phyloP scores from a whole-genome alignment of 352 stramenopile genomes.

The Globisporangium orthogonon region DNA sequence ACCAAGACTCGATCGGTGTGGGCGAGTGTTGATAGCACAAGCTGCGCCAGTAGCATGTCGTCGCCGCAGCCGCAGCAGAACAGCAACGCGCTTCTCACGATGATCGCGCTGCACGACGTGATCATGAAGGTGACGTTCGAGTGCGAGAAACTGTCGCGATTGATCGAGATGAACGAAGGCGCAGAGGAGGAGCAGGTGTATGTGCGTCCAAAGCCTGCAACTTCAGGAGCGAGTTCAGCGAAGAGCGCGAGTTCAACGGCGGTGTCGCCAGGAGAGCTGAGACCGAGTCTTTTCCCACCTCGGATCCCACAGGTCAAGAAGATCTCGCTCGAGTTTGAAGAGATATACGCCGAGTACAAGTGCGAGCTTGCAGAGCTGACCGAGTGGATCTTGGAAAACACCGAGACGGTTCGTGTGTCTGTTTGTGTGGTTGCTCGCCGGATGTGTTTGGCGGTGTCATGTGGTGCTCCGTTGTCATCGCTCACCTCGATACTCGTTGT shows the following conservation, averaged over 20 bases:
- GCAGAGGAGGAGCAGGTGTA: conserved; percentile 20
- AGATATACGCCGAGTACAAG: conserved; percentile 39
- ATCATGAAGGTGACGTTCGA: conserved; percentile 26
- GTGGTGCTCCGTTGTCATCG: background rate
- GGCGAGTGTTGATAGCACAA: conserved; percentile 6
- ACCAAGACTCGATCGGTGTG: conserved; percentile 29
- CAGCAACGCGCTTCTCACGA: conserved; percentile 10
- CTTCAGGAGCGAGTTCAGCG: background rate
- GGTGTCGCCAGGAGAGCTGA: background rate
- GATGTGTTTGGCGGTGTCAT: background rate
- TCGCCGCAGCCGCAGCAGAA: background rate
- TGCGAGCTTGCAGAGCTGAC: conserved; percentile 45
- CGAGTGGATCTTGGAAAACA: conserved; percentile 43
- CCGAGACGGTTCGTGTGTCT: conserved; percentile 23
- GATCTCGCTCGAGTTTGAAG: conserved; percentile 49
- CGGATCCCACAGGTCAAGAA: conserved; percentile 40
- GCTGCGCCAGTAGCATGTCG: background rate
- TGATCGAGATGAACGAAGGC: conserved; percentile 48
- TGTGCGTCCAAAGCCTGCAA: conserved; percentile 2
- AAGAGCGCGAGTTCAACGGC: background rate
- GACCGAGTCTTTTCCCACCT: background rate
- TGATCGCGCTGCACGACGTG: conserved; percentile 43
- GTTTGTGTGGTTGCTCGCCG: background rate
- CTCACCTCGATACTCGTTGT: background rate
- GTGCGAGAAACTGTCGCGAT: conserved; percentile 20